Base-by-base conservation (phyloP, 2,329 filamentous ascomycete genomes). In the Cryphonectria naterciae region DNA sequence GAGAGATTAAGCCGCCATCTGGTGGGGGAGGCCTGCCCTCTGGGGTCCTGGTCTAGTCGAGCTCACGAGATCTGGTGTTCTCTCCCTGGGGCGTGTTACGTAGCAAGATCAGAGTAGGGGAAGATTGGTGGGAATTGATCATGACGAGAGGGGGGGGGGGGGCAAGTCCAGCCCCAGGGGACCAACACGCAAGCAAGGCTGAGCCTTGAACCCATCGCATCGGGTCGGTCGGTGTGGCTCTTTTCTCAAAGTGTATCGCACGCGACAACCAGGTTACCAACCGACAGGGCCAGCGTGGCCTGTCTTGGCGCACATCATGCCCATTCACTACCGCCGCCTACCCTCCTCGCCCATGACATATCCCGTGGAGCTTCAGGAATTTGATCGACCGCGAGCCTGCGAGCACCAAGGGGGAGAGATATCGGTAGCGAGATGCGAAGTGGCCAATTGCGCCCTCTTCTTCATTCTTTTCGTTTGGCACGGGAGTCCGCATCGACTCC, bases 401-500 rank as follows among this genome's bases (percentile, higher is more conserved):
- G 46, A n/a, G 46, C 46, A n/a, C 7, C 17, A 22, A n/a, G 22
- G 32, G 32, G 4, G 37, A n/a, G 46, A 10, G 32, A 39, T 2
- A n/a, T 61, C 11, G 35, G 58, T 39, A 61, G 58, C 58, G 19
- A 61, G 32, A n/a, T 25, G 58, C 35, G 58, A 39, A 35, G 32
- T 39, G 8, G 17, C 32, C 35, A 35, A 39, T n/a, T 61, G n/a
- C 0, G 8, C 35, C 58, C 7, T 61, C 4, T 8, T 37, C 6
- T 17, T 49, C 0, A n/a, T 49, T 5, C 1, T 22, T 2, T 46
- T 46, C 10, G 11, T 8, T n/a, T 10, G 46, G 22, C 35, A 22
- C 58, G 58, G 35, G 32, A 61, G 58, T 61, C 58, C 25, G 58
- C 58, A 61, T 61, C 58, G 32, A 39, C 35, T 39, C 58, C 58